phyloP scores from a whole-genome alignment of 768 basidiomycete species.

The Kwoniella heveanensis region DNA sequence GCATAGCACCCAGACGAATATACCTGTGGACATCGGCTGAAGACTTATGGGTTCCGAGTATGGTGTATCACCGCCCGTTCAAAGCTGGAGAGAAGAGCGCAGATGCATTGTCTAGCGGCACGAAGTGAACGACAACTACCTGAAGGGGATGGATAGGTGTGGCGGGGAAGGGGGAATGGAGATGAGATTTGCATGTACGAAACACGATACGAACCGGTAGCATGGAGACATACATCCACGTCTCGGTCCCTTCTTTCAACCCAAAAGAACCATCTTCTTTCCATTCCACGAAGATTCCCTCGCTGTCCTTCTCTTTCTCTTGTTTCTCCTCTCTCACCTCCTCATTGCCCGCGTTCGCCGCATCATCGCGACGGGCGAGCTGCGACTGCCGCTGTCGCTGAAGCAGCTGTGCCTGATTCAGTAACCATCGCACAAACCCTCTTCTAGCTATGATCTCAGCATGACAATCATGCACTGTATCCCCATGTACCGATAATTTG shows the following conservation, averaged over 20 bases:
- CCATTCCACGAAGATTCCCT: slow-evolving; percentile 23
- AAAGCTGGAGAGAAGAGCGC: too few relatives aligned
- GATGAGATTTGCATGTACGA: too few relatives aligned
- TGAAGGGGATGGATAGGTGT: not conserved
- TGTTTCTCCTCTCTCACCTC: not conserved
- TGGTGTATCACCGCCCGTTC: too few relatives aligned
- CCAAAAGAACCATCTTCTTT: slow-evolving; percentile 22
- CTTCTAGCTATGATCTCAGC: slow-evolving; percentile 89
- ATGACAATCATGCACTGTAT: slow-evolving; percentile 83
- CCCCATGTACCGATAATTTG: slow-evolving; percentile 68
- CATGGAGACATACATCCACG: slow-evolving; percentile 77
- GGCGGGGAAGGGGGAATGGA: not conserved
- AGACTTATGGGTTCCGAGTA: too few relatives aligned
- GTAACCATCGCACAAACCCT: slow-evolving; percentile 73
- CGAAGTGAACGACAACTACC: not conserved
- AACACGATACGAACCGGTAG: slow-evolving; percentile 60
- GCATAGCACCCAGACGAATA: too few relatives aligned
- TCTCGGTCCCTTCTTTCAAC: slow-evolving; percentile 60
- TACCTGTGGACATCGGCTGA: too few relatives aligned
- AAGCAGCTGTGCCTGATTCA: slow-evolving; percentile 53
- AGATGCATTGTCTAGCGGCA: too few relatives aligned
- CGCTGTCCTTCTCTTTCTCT: not conserved
- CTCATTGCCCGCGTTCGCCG: not conserved
- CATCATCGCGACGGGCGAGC: not conserved
- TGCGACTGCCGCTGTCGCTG: too few relatives aligned